These are phyloP conservation scores for Xylaria flabelliformis DNA, from an alignment of 495 filamentous ascomycete genomes.

Conservation along the genomic window DNA sequence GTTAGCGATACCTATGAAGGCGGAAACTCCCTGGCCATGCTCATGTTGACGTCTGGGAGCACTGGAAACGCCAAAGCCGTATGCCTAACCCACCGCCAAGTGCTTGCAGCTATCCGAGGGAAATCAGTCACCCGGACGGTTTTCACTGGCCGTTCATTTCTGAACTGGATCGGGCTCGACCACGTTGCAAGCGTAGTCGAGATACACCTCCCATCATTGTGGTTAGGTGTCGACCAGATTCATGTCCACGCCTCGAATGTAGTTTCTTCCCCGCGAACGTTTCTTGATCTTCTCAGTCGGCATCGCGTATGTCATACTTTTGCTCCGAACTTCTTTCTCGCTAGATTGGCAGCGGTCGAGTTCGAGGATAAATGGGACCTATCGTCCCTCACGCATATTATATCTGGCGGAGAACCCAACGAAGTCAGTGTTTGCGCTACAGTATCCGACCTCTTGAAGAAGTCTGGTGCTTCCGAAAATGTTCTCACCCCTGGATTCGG, in stretches of 20 bases:
- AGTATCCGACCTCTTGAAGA: slow-evolving; percentile 40
- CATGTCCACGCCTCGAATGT: slow-evolving; percentile 53
- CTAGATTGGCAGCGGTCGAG: slow-evolving; percentile 29
- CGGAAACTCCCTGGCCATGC: not conserved
- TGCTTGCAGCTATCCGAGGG: slow-evolving; percentile 53
- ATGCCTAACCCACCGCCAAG: slow-evolving; percentile 50
- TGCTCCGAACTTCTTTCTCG: slow-evolving; percentile 64
- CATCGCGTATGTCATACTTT: slow-evolving; percentile 57
- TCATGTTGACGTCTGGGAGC: slow-evolving; percentile 67
- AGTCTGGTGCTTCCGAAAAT: slow-evolving; percentile 43
- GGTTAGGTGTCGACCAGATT: slow-evolving; percentile 50
- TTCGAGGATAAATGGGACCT: slow-evolving; percentile 31
- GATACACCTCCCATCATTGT: slow-evolving; percentile 57
- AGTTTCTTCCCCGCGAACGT: slow-evolving; percentile 46
- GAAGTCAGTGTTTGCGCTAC: slow-evolving; percentile 32
- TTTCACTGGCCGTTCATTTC: slow-evolving; percentile 35
- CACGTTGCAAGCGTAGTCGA: slow-evolving; percentile 61
- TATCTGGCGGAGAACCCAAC: slow-evolving; percentile 34
- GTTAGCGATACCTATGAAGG: no score
- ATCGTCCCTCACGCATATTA: not conserved
- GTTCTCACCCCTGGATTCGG: slow-evolving; percentile 58
- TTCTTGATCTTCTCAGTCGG: slow-evolving; percentile 49
- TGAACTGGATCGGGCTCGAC: slow-evolving; percentile 61
- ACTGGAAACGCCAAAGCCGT: slow-evolving; percentile 64
- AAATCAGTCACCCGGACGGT: slow-evolving; percentile 39